Conservation (phyloP, 305 asterid genomes). For the Fraxinus greggii region DNA sequence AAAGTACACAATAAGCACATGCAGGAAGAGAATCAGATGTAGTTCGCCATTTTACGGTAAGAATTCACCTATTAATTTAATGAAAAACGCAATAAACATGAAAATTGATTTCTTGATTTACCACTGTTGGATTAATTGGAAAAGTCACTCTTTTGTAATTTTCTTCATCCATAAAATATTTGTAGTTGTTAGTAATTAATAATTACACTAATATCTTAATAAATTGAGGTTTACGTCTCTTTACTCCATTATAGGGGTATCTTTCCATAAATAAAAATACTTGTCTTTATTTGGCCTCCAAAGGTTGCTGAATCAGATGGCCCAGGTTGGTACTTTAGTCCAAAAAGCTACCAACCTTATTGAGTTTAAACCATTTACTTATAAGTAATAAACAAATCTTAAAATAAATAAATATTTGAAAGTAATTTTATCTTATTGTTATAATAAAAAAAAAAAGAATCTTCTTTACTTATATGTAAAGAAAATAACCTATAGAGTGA, state of each 20-base stretch:
- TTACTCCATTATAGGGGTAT: neutral
- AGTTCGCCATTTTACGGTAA: neutral
- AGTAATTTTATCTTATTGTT: neutral
- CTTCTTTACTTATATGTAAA: neutral
- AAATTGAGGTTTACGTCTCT: neutral
- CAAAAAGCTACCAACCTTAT: neutral
- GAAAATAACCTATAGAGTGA: neutral
- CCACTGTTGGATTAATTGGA: neutral
- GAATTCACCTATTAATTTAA: neutral
- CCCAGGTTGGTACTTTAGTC: neutral
- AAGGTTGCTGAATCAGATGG: slow-evolving; percentile 4
- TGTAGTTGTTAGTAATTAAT: neutral
- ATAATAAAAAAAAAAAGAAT: neutral
- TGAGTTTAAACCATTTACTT: neutral
- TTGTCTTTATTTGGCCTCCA: slow-evolving; percentile 9
- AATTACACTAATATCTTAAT: neutral
- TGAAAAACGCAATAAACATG: neutral
- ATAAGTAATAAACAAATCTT: neutral
- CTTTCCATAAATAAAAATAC: neutral
- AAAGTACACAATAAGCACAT: neutral
- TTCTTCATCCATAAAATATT: neutral
- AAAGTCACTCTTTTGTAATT: neutral
- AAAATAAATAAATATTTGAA: neutral
- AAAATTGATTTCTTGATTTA: neutral
- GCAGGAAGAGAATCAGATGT: neutral